Evolutionary conservation across 108 stramenopile species (phyloP), one percentile per base, ranked within the genome.

Genomic region (Craspedostauros australis): DNA sequence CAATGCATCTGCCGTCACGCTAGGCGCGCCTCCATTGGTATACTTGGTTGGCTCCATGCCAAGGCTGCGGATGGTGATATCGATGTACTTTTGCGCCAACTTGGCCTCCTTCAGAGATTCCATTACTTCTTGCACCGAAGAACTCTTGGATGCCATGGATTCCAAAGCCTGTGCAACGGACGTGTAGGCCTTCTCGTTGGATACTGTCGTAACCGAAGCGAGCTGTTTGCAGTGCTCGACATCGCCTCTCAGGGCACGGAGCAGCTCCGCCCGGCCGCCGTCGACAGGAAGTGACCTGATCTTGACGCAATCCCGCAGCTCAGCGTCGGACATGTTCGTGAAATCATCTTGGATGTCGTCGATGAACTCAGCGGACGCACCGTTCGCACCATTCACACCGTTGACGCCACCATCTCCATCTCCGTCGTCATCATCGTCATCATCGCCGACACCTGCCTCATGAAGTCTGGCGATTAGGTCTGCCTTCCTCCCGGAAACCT

Each of bases 1-100:
- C 16, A 97, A 57, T 3, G 96, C 94, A 46, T 85, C 88, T 9
- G 95, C 84, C 11, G 89, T 88, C 15, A 91, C 94, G 46, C 87
- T 82, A 5, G 98, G 94, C 25, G 88, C 70, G 16, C 95, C 95
- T 27, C 84, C 68, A 2, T 57, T 56, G 11, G 98, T 97, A 32
- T 82, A 88, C 53, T 91, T 90, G 0, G 59, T 47, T 25, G 95
- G 93, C 34, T 56, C 55, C 86, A 97, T 82, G 0, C 85, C 86
- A 14, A 97, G 39, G 39, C 86, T 80, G 9, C 57, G 73, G 21
- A 97, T 79, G 20, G 66, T 86, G 15, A 97, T 68, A 51, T 97
- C 93, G 1, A 94, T 54, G 32, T 56, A 75, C 73, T 96, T 96
- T 0, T 80, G 62, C 31, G 70, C 65, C 0, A 48, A 68, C 39